Evolutionary conservation across 805 yeast species (phyloP), one percentile per base, ranked within the genome.

Genomic region (Candida awuae): DNA sequence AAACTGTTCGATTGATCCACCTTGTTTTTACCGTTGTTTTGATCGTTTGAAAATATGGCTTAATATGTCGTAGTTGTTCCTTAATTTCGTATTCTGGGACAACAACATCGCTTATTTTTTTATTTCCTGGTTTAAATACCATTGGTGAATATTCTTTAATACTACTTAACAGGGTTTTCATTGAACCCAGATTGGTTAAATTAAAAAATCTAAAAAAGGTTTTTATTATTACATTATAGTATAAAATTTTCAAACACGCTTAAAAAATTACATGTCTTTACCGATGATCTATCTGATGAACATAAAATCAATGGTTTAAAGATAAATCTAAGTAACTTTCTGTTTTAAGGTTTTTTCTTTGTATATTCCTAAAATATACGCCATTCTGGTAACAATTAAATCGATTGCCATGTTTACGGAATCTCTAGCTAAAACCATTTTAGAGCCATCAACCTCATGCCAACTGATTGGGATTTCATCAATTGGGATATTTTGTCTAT

Each of bases 401-500:
- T 92, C 98, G 32, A 84, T 72, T 13, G 97, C 97, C 98, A 92
- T 92, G 42, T 73, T 77, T 44, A 92, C 75, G 40, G 90, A 79
- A 60, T 90, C 98, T 48, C 83, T 71, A 8, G 97, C 96, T 43
- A 92, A 68, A 53, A 81, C 96, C 61, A 92, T 82, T 61, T 92
- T 92, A 31, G 95, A 84, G 0, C 98, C 98, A 50, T 75, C 94
- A 32, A 92, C 92, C 61, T 92, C 98, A 61, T 87, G 95, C 98
- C 98, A 92, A 44, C 82, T 82, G 29, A 92, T 85, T 8, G 96
- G 77, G 15, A 88, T 74, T 63, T 92, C 98, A 37, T 62, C 65
- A 34, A 88, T 69, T 4, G 72, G 69, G 29, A 90, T 77, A 0
- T 61, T 51, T 56, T 85, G 85, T 45, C 84, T 67, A 49, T 76